Evolutionary conservation across 2,329 filamentous ascomycete species (phyloP), one percentile per base, ranked within the genome.

Genomic region (Penicillium sp.): DNA sequence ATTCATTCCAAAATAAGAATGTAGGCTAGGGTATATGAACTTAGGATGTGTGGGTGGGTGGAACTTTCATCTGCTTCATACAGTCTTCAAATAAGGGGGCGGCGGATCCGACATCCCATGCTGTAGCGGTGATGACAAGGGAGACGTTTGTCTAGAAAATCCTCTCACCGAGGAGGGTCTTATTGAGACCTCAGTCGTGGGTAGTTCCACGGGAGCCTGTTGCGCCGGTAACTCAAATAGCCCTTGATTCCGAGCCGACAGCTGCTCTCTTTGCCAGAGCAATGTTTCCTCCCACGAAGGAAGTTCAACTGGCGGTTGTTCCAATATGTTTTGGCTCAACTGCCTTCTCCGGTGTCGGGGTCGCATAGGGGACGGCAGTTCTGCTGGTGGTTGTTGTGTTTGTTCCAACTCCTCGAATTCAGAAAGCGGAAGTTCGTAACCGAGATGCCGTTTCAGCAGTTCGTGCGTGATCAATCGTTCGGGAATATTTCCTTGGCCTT

Each of bases 381-480:
- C 39, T 13, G 28, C 50, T 1, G 65, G 63, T 20, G 60, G 55
- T 28, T 63, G 59, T 47, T 73, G 20, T 22, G 20, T 22, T 22
- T 22, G 20, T 22, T 22, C 69, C 31, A 72, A 52, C 30, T 63
- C 56, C 50, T 71, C 65, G 56, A 76, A 76, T 46, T 74, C 72
- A 5, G 56, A 48, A 66, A 75, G 67, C 2, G 69, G 63, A 16
- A 76, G 30, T 25, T 74, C 67, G 46, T 72, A 75, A 0, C 75
- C 75, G 27, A 79, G 57, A 66, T 79, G 76, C 35, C 76, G 61
- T 62, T 78, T 79, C 27, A 79, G 62, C 51, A 79, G 54, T 58
- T 79, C 76, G 57, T 79, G 76, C 9, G 76, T 78, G 9, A 79
- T 69, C 51, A 74, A 75, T 13, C 77, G 63, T 58, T 79, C 76